A percentile compares a stretch with the other conserved stretches of the same genome.
phyloP scores from a whole-genome alignment of 192 early-diverging fungal species.

The Entophlyctis helioformis region DNA sequence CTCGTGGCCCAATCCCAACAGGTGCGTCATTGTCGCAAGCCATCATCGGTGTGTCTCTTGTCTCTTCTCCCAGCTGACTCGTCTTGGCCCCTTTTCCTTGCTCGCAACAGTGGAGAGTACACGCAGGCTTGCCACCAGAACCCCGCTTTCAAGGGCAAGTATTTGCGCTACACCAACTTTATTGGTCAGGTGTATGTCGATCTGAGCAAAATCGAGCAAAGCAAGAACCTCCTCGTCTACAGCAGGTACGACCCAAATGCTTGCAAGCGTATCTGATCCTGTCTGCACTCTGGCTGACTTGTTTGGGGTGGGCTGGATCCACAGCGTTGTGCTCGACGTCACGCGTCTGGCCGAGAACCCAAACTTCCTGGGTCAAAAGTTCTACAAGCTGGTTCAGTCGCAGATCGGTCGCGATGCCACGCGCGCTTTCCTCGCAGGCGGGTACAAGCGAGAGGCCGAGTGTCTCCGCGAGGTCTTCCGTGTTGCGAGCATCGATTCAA shows the following conservation, averaged over 20 bases:
- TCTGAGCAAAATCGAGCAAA: too few species aligned
- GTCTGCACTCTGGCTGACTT: too few species aligned
- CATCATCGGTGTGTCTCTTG: too few species aligned
- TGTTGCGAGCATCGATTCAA: conserved; percentile 68
- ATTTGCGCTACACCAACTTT: background rate
- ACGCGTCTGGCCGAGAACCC: conserved; percentile 20
- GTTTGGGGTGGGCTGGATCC: background rate
- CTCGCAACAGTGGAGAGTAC: too few species aligned
- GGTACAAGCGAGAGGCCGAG: conserved; percentile 19
- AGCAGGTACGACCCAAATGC: conserved; percentile 38
- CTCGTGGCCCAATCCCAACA: too few species aligned
- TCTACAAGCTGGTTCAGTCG: conserved; percentile 8
- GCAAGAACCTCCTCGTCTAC: conserved; percentile 52
- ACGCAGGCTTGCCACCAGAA: too few species aligned
- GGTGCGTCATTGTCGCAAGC: too few species aligned
- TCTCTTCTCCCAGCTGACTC: too few species aligned
- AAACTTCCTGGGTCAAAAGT: conserved; percentile 1
- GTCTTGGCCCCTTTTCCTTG: too few species aligned
- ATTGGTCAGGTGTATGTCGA: background rate
- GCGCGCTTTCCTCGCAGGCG: conserved; percentile 1
- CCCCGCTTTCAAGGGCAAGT: background rate
- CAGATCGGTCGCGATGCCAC: conserved; percentile 41
- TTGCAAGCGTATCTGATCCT: background rate
- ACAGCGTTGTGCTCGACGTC: conserved; percentile 55
- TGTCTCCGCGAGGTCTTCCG: conserved; percentile 71